Evolutionary conservation across 768 basidiomycete species (phyloP).

Genomic region (Harrya chromipes): DNA sequence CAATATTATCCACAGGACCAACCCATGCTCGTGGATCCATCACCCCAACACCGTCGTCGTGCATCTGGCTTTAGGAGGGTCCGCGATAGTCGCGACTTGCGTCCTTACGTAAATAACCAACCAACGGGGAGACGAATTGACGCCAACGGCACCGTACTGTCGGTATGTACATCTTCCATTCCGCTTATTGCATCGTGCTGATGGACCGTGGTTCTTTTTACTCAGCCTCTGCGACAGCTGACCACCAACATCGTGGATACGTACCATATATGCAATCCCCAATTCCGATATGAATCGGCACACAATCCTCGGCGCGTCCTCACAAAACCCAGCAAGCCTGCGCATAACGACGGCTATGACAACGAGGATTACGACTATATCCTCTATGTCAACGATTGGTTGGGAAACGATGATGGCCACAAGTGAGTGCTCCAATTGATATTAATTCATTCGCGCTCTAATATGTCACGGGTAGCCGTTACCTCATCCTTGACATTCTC

Average conservation of each 20-base stretch:
- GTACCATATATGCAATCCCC: constrained; percentile 91
- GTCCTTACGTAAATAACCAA: constrained; percentile 64
- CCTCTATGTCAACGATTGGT: constrained; percentile 97
- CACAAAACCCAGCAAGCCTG: constrained; percentile 95
- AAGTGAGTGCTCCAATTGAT: constrained; percentile 56
- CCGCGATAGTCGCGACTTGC: constrained; percentile 71
- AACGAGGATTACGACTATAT: constrained; percentile 99
- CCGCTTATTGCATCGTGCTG: constrained; percentile 7
- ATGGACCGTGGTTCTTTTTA: neutral
- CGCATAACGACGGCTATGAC: constrained; percentile 95
- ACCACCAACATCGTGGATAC: constrained; percentile 89
- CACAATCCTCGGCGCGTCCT: constrained; percentile 95
- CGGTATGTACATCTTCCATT: constrained; percentile 51
- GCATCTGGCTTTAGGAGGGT: constrained; percentile 78
- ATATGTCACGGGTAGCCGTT: constrained; percentile 48
- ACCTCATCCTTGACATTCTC: constrained; percentile 95
- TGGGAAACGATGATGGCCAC: constrained; percentile 92
- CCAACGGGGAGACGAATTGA: constrained; percentile 74
- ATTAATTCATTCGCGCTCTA: constrained; percentile 1
- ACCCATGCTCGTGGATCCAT: constrained; percentile 66
- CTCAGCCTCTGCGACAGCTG: constrained; percentile 59
- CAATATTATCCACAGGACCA: constrained; percentile 65
- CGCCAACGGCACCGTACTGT: constrained; percentile 70
- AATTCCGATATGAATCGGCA: constrained; percentile 90
- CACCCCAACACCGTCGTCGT: constrained; percentile 57